Evolutionary conservation across 2,329 filamentous ascomycete species (phyloP).

Genomic region (Epicoccum nigrum): DNA sequence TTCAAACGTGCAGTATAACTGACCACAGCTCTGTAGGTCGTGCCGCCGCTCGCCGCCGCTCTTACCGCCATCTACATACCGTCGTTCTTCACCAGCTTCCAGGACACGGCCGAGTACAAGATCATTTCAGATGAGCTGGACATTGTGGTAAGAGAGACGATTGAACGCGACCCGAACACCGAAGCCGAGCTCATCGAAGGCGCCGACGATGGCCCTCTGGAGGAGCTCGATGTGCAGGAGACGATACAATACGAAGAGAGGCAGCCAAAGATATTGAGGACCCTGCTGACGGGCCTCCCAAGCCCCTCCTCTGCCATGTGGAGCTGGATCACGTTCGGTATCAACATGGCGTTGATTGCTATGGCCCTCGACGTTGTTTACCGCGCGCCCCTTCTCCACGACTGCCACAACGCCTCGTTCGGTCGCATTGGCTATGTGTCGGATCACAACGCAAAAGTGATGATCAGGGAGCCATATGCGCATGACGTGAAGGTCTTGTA

Average conservation of each 20-base stretch:
- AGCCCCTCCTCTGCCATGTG: conserved; percentile 70
- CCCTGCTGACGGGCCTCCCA: conserved; percentile 77
- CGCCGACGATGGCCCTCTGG: conserved; percentile 40
- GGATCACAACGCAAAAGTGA: conserved; percentile 75
- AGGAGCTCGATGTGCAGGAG: conserved; percentile 66
- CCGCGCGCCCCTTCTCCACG: conserved; percentile 71
- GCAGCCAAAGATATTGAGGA: conserved; percentile 63
- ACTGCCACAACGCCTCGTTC: conserved; percentile 78
- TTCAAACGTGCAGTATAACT: background rate
- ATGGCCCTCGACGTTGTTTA: conserved; percentile 80
- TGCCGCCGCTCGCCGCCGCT: conserved; percentile 60
- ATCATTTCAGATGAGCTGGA: conserved; percentile 66
- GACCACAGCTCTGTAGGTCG: conserved; percentile 29
- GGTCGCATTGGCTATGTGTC: conserved; percentile 88
- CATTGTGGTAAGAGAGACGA: conserved; percentile 50
- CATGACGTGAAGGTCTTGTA: conserved; percentile 62
- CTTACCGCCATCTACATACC: conserved; percentile 71
- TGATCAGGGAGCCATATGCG: conserved; percentile 83
- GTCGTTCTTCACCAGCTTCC: conserved; percentile 65
- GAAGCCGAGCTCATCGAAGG: conserved; percentile 50
- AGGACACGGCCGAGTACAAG: conserved; percentile 62
- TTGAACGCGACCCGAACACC: conserved; percentile 40
- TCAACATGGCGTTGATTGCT: conserved; percentile 73
- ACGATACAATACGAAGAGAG: conserved; percentile 65
- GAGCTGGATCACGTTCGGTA: conserved; percentile 70